Evolutionary conservation across 371 early-diverging fungal species (phyloP).

Genomic region (Zopfochytrium polystomum): DNA sequence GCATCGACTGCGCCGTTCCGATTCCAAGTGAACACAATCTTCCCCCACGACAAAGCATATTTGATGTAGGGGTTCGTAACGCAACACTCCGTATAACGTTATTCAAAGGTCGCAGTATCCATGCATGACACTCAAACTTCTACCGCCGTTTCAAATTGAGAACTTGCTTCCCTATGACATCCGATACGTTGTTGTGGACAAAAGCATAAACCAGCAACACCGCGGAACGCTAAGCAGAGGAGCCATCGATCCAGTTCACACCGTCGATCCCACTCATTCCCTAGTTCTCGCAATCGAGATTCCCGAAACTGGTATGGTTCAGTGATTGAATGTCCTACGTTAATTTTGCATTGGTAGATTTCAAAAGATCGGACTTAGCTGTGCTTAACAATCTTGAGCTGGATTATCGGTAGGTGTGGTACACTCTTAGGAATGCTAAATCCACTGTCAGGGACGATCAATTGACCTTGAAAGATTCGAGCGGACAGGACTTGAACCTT

Average conservation of each 20-base stretch:
- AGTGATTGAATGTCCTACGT: not conserved
- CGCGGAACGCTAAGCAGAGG: conserved; percentile 68
- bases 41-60: conserved; percentile 11
- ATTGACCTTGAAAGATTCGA: conserved; percentile 64
- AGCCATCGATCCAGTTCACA: conserved; percentile 73
- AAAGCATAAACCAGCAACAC: conserved; percentile 63
- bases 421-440: too few relatives aligned
- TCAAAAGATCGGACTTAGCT: conserved; percentile 72
- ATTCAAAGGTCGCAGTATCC: conserved; percentile 64
- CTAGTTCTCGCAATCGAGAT: conserved; percentile 74
- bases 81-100: too few relatives aligned
- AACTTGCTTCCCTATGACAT: conserved; percentile 90
- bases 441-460: conserved; percentile 57
- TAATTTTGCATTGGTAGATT: conserved; percentile 35
- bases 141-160: conserved; percentile 91
- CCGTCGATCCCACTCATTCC: conserved; percentile 78
- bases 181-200: conserved; percentile 73
- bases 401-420: conserved; percentile 39
- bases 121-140: conserved; percentile 74
- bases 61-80: conserved; percentile 5
- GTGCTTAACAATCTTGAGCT: conserved; percentile 71
- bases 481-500: conserved; percentile 65
- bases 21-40: conserved; percentile 65
- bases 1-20: conserved; percentile 64
- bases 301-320: conserved; percentile 60